Base-by-base conservation (phyloP, 495 filamentous ascomycete species). In the Annulohypoxylon moriforme region DNA sequence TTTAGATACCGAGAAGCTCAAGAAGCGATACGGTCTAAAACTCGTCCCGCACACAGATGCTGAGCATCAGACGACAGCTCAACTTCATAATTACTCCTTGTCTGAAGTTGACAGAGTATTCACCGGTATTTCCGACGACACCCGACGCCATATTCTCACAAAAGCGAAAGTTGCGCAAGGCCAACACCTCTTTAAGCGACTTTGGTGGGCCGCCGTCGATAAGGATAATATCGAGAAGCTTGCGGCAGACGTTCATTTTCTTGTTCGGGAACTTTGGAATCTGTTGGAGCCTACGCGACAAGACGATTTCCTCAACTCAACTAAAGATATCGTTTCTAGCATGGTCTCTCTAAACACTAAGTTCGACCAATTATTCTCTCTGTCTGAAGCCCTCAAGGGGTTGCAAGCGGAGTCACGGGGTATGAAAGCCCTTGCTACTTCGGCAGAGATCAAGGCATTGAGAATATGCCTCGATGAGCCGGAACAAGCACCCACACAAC, bases 151-250 rank as follows among this genome's bases (percentile, higher is more conserved):
- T 9, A 27, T 50, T 13, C 46, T 50, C 8, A 8, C 20, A 4
- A 50, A 22, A 50, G 46, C 46, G 20, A 50, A 27, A 50, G 22
- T 50, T 2, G 22, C 46, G 22, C 46, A 50, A 27, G 20, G 46
- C 9, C 46, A 50, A 3, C 4, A 50, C 9, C 25, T 50, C 4
- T 50, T 50, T n/a, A 50, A 50, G 22, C 22, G 46, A 13, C 46
- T 50, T 14, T 50, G 46, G 46, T 50, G 46, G 46, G 46, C 46
- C 4, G 46, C 46, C 22, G 46, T 50, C 4, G 46, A 50, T 20
- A 50, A 50, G 46, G 46, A 27, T 22, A 50, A 50, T 11, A 50
- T 50, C 7, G 46, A 50, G 22, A 50, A 50, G 46, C 22, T 50
- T 3, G 46, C 46, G 7, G 20, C 46, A 25, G 46, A 50, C 22